Conservation (phyloP, 2,329 filamentous ascomycete species). For the Ceratocystis variospora region DNA sequence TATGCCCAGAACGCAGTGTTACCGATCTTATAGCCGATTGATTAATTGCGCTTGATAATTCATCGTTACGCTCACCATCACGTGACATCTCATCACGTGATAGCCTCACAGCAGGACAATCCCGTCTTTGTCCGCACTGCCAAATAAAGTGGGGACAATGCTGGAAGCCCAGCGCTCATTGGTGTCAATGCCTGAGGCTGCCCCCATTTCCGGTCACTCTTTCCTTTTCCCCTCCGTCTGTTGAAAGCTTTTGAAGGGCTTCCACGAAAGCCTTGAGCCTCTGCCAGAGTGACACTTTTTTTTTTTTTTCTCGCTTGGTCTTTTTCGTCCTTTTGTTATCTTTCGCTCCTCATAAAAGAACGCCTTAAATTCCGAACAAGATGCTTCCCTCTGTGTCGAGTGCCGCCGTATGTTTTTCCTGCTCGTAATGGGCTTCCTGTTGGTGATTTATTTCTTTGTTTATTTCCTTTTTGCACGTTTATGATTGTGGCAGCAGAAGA, state of each 20-base stretch:
- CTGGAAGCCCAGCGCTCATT: conserved; percentile 2
- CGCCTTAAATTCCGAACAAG: background rate
- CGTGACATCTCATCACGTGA: background rate
- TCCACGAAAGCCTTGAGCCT: background rate
- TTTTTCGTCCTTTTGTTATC: background rate
- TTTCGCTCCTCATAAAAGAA: conserved; percentile 6
- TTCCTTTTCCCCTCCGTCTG: background rate
- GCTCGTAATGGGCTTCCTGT: background rate
- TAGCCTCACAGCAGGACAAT: background rate
- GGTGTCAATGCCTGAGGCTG: conserved; percentile 14
- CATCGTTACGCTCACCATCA: no score
- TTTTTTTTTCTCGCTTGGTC: background rate
- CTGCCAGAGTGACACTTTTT: background rate
- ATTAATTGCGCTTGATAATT: no score
- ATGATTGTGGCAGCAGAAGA: background rate
- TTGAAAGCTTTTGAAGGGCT: conserved; percentile 2
- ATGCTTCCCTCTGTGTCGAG: conserved; percentile 18
- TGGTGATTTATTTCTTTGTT: background rate
- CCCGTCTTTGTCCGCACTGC: conserved; percentile 17
- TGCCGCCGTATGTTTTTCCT: conserved; percentile 15
- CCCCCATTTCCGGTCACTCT: background rate
- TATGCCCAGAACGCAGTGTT: no score
- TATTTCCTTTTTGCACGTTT: background rate
- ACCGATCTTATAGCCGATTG: no score
- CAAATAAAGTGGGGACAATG: conserved; percentile 6